Evolutionary conservation across 2,329 filamentous ascomycete species (phyloP).

Genomic region (Truncatella angustata): DNA sequence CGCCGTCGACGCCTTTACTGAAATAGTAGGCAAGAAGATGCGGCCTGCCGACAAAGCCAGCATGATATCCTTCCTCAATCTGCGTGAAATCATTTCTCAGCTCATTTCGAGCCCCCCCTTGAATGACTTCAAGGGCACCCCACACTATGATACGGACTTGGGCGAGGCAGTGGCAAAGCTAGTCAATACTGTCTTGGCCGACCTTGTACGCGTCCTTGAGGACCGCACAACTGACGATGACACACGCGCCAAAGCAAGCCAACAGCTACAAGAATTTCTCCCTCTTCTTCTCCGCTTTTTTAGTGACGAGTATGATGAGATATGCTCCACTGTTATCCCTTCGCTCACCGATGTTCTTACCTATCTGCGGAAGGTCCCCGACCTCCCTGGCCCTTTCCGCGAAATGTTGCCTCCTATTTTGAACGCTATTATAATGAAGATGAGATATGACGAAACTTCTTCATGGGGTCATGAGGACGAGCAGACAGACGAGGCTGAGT

Average conservation of each 20-base stretch:
- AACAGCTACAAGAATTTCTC: conserved; percentile 78
- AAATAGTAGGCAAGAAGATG: conserved; percentile 99
- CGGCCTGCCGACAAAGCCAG: conserved; percentile 88
- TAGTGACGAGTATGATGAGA: conserved; percentile 95
- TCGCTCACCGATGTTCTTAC: conserved; percentile 90
- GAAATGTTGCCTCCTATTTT: conserved; percentile 83
- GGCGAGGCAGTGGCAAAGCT: conserved; percentile 94
- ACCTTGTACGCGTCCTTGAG: conserved; percentile 85
- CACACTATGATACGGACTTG: conserved; percentile 91
- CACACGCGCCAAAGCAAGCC: conserved; percentile 72
- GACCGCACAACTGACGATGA: conserved; percentile 59
- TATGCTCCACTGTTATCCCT: conserved; percentile 93
- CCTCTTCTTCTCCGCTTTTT: conserved; percentile 91
- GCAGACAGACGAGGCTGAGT: conserved; percentile 95
- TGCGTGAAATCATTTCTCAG: conserved; percentile 80
- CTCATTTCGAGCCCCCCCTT: conserved; percentile 82
- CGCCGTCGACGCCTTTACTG: conserved; percentile 90
- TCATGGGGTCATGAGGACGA: conserved; percentile 93
- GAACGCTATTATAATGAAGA: conserved; percentile 89
- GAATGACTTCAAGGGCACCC: conserved; percentile 73
- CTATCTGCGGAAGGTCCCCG: conserved; percentile 78
- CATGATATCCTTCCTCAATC: conserved; percentile 86
- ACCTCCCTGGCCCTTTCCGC: conserved; percentile 72
- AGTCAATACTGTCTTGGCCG: conserved; percentile 84
- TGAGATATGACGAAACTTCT: conserved; percentile 95